Conservation (phyloP, 2,329 filamentous ascomycete species). For the Trichoderma breve region DNA sequence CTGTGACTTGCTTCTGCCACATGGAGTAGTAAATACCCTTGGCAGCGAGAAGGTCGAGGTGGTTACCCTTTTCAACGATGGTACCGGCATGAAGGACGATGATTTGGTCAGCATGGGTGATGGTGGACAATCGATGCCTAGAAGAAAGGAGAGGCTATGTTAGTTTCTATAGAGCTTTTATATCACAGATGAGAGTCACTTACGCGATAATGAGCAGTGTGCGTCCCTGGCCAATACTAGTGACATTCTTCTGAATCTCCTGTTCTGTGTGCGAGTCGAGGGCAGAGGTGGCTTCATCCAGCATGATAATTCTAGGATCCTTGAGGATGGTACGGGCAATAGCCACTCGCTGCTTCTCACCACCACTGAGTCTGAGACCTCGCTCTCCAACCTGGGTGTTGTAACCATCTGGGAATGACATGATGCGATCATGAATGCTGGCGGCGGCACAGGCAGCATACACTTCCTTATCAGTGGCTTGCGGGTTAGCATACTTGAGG, state of each 20-base stretch:
- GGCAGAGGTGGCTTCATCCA: conserved; percentile 90
- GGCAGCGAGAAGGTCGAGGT: conserved; percentile 68
- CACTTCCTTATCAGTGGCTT: conserved; percentile 77
- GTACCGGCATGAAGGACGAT: conserved; percentile 74
- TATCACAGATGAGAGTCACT: conserved; percentile 29
- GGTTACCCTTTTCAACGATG: conserved; percentile 75
- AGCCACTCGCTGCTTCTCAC: conserved; percentile 90
- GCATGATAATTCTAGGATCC: conserved; percentile 84
- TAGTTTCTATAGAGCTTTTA: conserved; percentile 9
- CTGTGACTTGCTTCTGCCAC: conserved; percentile 86
- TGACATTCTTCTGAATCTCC: conserved; percentile 84
- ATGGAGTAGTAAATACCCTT: conserved; percentile 77
- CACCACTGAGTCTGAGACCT: conserved; percentile 80
- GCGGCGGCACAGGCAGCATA: conserved; percentile 79
- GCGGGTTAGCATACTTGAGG: conserved; percentile 80
- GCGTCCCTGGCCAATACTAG: conserved; percentile 76
- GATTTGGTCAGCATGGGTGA: conserved; percentile 83
- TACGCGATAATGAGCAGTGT: conserved; percentile 95
- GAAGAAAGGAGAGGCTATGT: conserved; percentile 23
- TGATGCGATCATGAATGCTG: conserved; percentile 89
- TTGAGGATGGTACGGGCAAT: conserved; percentile 93
- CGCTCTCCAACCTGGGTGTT: conserved; percentile 88
- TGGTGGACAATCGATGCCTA: conserved; percentile 77
- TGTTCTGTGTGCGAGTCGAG: conserved; percentile 90
- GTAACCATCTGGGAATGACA: conserved; percentile 85